Conservation (phyloP, 257 asterid species). For the Oldenlandia corymbosa region DNA sequence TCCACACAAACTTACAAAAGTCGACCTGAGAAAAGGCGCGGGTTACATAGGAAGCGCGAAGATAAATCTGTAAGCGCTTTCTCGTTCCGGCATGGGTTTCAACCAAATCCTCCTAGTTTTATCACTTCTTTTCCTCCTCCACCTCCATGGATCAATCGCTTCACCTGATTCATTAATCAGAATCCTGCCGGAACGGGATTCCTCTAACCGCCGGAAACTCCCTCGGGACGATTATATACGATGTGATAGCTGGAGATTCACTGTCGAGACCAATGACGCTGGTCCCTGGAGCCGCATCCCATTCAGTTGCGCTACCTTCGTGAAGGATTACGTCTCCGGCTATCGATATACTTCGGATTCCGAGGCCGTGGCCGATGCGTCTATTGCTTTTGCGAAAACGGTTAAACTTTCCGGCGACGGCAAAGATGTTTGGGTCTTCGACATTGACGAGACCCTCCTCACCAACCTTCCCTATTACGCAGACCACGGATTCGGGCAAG, state of each 20-base stretch:
- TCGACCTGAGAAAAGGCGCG: no score
- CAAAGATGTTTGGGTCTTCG: conserved; percentile 83
- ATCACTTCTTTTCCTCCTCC: conserved; percentile 14
- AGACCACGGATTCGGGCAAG: conserved; percentile 67
- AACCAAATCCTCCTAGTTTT: neutral
- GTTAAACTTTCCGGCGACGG: conserved; percentile 39
- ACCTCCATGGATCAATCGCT: conserved; percentile 26
- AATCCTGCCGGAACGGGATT: no score
- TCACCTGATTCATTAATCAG: conserved; percentile 40
- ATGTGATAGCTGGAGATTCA: conserved; percentile 82
- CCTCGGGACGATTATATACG: conserved; percentile 16
- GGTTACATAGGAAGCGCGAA: no score
- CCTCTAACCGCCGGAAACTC: no score
- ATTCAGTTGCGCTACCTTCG: conserved; percentile 41
- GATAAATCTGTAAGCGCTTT: no score
- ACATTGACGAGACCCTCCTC: conserved; percentile 80
- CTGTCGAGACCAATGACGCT: conserved; percentile 78
- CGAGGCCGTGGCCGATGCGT: conserved; percentile 53
- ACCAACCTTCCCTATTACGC: conserved; percentile 73
- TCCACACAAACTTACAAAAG: no score
- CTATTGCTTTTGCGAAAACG: conserved; percentile 41
- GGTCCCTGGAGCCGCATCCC: conserved; percentile 49
- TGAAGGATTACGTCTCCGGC: conserved; percentile 52
- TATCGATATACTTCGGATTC: conserved; percentile 45
- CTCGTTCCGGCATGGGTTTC: conserved; percentile 9